phyloP scores from a whole-genome alignment of 2,329 filamentous ascomycete genomes.

The Phialophora macrospora region DNA sequence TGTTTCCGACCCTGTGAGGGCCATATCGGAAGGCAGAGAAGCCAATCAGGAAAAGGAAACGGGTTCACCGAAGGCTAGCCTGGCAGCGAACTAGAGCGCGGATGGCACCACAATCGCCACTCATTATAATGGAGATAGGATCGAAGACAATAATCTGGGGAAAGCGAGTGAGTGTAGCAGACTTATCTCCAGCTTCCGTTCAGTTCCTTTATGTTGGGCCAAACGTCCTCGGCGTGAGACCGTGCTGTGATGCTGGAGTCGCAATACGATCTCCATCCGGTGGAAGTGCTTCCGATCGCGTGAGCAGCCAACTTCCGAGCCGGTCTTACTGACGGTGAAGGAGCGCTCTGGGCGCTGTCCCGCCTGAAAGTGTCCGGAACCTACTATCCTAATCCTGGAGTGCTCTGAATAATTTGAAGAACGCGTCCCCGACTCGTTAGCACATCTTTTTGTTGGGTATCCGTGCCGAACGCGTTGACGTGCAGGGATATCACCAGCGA shows the following conservation, averaged over 20 bases:
- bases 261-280: constrained; percentile 6
- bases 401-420: too few species aligned
- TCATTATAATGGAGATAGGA: background rate
- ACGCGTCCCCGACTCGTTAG: background rate
- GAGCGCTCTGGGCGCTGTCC: background rate
- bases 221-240: background rate
- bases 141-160: background rate
- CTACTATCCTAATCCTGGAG: too few species aligned
- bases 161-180: background rate
- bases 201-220: constrained; percentile 3
- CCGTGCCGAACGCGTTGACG: background rate
- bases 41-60: background rate
- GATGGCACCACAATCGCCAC: background rate
- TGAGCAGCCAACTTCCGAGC: background rate
- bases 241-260: background rate
- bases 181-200: constrained; percentile 14
- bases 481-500: background rate
- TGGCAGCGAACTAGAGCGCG: background rate
- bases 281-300: constrained; percentile 20
- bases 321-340: background rate
- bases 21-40: constrained; percentile 10
- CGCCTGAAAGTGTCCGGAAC: background rate
- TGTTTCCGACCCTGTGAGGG: background rate
- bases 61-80: background rate
- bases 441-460: background rate